Percentiles rank a stretch among this genome's conserved stretches.
Evolutionary conservation across 2,329 filamentous ascomycete species (phyloP).

Genomic region (Colletotrichum costaricense): DNA sequence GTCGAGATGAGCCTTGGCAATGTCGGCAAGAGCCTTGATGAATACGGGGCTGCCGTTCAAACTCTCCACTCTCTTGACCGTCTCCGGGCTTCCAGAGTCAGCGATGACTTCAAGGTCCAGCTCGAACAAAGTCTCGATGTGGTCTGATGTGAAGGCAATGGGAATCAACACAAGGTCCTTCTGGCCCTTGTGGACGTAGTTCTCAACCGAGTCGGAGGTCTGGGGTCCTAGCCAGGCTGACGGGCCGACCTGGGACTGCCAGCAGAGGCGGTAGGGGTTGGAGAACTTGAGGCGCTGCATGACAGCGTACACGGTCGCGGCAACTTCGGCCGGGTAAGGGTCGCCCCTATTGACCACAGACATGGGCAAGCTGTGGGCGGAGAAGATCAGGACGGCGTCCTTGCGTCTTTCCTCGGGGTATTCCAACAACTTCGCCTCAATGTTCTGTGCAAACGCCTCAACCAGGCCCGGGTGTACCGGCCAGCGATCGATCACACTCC

Average conservation of each 20-base stretch:
- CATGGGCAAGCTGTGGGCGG: constrained; percentile 97
- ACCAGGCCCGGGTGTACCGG: constrained; percentile 90
- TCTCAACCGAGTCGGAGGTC: constrained; percentile 86
- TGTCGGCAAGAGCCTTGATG: constrained; percentile 87
- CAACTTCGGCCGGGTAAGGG: constrained; percentile 94
- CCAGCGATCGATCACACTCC: constrained; percentile 99
- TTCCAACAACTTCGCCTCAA: constrained; percentile 83
- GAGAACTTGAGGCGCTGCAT: constrained; percentile 89
- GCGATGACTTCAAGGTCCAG: constrained; percentile 95
- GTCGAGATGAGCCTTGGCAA: constrained; percentile 83
- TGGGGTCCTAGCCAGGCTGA: constrained; percentile 96
- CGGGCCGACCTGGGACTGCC: constrained; percentile 98
- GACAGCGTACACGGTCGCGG: constrained; percentile 95
- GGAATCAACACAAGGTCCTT: constrained; percentile 92
- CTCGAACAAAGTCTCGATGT: constrained; percentile 97
- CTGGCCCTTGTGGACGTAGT: constrained; percentile 91
- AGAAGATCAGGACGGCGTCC: constrained; percentile 89
- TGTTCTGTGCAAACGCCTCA: constrained; percentile 92
- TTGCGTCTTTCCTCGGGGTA: constrained; percentile 86
- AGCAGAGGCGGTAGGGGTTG: constrained; percentile 93
- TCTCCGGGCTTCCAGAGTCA: constrained; percentile 81
- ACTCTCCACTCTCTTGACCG: constrained; percentile 90
- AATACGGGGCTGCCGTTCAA: constrained; percentile 92
- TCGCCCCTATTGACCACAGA: constrained; percentile 96
- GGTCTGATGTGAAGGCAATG: constrained; percentile 98